Evolutionary conservation across 768 basidiomycete species (phyloP).

Genomic region (Zangia roseola): DNA sequence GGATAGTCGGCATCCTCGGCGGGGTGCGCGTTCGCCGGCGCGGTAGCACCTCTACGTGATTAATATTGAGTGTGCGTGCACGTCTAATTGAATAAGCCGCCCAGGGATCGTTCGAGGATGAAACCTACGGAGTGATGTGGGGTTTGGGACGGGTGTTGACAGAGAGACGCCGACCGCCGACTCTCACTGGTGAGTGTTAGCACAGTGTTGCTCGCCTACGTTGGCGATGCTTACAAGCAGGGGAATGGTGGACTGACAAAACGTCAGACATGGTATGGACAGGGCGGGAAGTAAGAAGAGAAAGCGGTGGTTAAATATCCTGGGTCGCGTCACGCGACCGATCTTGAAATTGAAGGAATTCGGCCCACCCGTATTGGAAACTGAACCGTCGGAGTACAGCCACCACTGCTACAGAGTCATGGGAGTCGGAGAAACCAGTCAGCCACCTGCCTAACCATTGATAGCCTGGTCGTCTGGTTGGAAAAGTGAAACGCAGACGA

Average conservation of each 20-base stretch:
- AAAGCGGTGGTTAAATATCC: constrained; percentile 20
- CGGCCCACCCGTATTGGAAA: no score
- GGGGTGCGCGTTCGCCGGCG: constrained; percentile 9
- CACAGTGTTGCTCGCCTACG: neutral
- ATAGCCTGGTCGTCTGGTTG: no score
- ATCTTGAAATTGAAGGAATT: no score
- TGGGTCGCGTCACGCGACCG: no score
- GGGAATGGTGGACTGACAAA: constrained; percentile 39
- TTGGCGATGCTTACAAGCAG: constrained; percentile 43
- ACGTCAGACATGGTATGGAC: constrained; percentile 32
- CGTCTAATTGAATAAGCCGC: neutral
- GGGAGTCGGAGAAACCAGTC: no score
- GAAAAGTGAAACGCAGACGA: no score
- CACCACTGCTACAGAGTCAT: no score
- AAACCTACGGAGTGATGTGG: constrained; percentile 35
- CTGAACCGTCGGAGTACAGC: no score
- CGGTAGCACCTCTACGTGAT: neutral
- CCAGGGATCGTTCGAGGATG: neutral
- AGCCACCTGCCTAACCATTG: no score
- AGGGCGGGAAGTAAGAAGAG: neutral
- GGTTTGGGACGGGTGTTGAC: constrained; percentile 39
- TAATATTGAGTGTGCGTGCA: no score
- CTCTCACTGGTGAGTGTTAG: constrained; percentile 30
- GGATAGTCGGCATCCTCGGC: constrained; percentile 47
- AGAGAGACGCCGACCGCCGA: constrained; percentile 54